phyloP scores from a whole-genome alignment of 305 asterid species.

The Fraxinus baroniana region DNA sequence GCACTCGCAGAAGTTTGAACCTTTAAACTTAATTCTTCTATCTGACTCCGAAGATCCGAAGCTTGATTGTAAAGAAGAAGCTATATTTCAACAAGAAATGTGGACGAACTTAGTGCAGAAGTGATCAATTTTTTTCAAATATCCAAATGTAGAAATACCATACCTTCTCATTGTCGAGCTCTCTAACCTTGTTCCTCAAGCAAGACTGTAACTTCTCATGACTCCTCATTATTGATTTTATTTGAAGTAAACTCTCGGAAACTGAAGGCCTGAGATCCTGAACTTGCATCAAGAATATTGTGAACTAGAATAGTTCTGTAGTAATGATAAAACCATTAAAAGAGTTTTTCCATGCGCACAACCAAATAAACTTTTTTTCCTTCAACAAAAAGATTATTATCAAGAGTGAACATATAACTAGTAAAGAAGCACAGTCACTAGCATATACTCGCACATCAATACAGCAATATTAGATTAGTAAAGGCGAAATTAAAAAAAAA shows the following conservation, averaged over 20 bases:
- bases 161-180: slow-evolving; percentile 82
- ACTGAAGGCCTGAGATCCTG: slow-evolving; percentile 67
- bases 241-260: slow-evolving; percentile 49
- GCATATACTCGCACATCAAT: slow-evolving; percentile 7
- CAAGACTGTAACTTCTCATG: slow-evolving; percentile 55
- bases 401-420: not conserved
- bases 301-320: slow-evolving; percentile 4
- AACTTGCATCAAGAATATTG: slow-evolving; percentile 22
- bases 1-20: slow-evolving; percentile 52
- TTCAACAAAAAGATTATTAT: not conserved
- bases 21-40: slow-evolving; percentile 50
- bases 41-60: slow-evolving; percentile 53
- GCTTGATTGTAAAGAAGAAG: slow-evolving; percentile 50
- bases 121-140: slow-evolving; percentile 13
- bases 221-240: slow-evolving; percentile 42
- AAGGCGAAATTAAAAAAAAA: slow-evolving; percentile 1
- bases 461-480: slow-evolving; percentile 12
- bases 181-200: slow-evolving; percentile 49
- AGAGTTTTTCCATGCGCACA: not conserved
- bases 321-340: not conserved
- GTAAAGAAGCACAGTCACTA: slow-evolving; percentile 2
- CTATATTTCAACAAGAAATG: slow-evolving; percentile 43
- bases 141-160: slow-evolving; percentile 19
- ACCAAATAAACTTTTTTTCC: not conserved
- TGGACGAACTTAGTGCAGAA: slow-evolving; percentile 25